Evolutionary conservation across 164 flowering plant species (phyloP).

Genomic region (Tetrastigma voinierianum): DNA sequence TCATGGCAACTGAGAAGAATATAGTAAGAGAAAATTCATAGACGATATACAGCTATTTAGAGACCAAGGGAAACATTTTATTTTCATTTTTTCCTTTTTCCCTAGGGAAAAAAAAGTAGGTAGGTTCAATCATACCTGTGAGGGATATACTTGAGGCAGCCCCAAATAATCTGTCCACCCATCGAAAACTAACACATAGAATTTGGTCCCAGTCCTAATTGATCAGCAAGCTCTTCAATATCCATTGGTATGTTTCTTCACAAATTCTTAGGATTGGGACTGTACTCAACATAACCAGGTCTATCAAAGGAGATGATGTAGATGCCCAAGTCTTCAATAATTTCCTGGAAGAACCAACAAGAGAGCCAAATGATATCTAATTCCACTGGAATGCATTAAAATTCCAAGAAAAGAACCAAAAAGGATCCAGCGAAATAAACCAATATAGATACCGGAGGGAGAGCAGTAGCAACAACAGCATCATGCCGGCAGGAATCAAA

Average conservation of each 20-base stretch:
- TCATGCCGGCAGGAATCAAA: conserved; percentile 50
- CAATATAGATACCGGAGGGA: conserved; percentile 43
- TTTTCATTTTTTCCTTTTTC: not conserved
- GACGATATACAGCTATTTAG: not conserved
- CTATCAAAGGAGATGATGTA: conserved; percentile 65
- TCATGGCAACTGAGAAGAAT: not conserved
- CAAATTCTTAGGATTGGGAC: conserved; percentile 54
- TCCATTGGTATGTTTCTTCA: conserved; percentile 60
- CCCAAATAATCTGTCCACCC: conserved; percentile 66
- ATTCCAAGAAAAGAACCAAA: not conserved
- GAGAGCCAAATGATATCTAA: not conserved
- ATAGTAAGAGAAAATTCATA: not conserved
- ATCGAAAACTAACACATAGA: conserved; percentile 61
- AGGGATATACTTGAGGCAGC: conserved; percentile 71
- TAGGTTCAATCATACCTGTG: conserved; percentile 47
- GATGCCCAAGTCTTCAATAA: conserved; percentile 46
- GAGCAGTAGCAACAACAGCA: conserved; percentile 10
- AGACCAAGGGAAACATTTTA: not conserved
- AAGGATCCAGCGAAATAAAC: conserved; percentile 2
- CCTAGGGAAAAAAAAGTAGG: not conserved
- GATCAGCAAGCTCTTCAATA: conserved; percentile 74
- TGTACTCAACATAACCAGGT: conserved; percentile 81
- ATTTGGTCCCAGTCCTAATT: conserved; percentile 57
- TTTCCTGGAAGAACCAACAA: conserved; percentile 35
- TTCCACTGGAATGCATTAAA: not conserved